Conservation (phyloP, 1,284 basidiomycete species). For the Melampsora americana region DNA sequence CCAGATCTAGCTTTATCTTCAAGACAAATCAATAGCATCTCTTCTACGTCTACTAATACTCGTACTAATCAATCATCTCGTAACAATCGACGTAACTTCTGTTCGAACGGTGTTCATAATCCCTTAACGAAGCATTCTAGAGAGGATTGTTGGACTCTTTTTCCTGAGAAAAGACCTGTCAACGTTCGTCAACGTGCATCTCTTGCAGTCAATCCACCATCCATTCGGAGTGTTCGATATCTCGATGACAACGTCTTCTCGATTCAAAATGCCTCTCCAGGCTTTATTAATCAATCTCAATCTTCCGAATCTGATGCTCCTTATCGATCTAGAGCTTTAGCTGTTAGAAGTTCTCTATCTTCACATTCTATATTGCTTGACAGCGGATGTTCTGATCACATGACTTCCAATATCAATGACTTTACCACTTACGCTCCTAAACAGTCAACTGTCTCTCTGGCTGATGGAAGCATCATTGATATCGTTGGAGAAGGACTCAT, state of each 20-base stretch:
- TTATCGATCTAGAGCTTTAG: too few species aligned
- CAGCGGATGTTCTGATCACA: constrained; percentile 12
- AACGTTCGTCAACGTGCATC: not conserved
- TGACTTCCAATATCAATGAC: not conserved
- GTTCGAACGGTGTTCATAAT: not conserved
- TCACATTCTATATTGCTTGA: not conserved
- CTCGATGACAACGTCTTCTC: not conserved
- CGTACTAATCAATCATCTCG: not conserved
- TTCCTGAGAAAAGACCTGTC: not conserved
- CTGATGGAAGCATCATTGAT: constrained; percentile 2
- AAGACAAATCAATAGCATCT: too few species aligned
- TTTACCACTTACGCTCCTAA: not conserved
- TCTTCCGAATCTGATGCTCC: not conserved
- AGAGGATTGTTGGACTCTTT: not conserved
- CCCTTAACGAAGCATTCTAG: not conserved
- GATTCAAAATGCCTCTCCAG: not conserved
- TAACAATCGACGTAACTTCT: not conserved
- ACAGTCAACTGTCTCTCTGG: not conserved
- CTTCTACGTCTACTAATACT: not conserved
- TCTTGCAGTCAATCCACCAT: not conserved
- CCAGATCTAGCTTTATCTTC: not conserved
- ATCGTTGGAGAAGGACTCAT: constrained; percentile 4
- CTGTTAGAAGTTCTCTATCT: not conserved
- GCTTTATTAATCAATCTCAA: not conserved
- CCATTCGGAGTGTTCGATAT: not conserved